Evolutionary conservation across 208 protist species (phyloP), one percentile per base, ranked within the genome.

Genomic region (Hexamita inflata): DNA sequence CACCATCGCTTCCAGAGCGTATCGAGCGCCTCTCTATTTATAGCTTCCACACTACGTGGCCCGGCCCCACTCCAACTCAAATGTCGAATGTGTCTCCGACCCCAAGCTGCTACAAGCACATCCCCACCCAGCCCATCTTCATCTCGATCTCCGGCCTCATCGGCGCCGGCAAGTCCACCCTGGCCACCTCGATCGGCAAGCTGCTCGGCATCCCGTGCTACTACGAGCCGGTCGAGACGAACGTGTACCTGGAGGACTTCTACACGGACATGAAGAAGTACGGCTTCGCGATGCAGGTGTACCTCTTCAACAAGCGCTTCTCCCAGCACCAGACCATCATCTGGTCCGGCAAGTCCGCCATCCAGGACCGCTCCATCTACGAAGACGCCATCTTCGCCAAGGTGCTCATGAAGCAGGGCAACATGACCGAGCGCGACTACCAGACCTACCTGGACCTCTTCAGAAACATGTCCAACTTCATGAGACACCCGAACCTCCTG

Each of bases 251-350:
- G 2, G 76, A 39, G 15, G 77, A 86, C 61, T 85, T 85, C 45
- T 85, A 85, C 35, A 40, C 7, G n/a, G 82, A 85, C 29, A 76
- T 77, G 59, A 60, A 40, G 1, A 82, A 66, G 41, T 85, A 85
- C 58, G 35, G 49, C 13, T 85, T 85, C 53, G 60, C 74, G 26
- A 49, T 85, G 19, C 82, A 85, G 66, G 57, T 85, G 29, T 85
- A 85, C 59, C 34, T 85, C 0, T 59, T 85, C 24, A 85, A 84
- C 58, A 67, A 75, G 29, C 68, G 82, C 38, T 85, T 85, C 30
- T 19, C 42, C 32, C 82, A 85, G 64, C 82, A 85, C 29, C 82
- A 85, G 57, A 15, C 84, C 38, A 85, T 85, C 39, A 84, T 85
- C 32, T 85, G 82, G 82, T 29, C 30, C 0, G 45, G 45, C 9